These are phyloP conservation scores for Starmerella sp. DNA, from an alignment of 805 yeast genomes.

Conservation along the genomic window DNA sequence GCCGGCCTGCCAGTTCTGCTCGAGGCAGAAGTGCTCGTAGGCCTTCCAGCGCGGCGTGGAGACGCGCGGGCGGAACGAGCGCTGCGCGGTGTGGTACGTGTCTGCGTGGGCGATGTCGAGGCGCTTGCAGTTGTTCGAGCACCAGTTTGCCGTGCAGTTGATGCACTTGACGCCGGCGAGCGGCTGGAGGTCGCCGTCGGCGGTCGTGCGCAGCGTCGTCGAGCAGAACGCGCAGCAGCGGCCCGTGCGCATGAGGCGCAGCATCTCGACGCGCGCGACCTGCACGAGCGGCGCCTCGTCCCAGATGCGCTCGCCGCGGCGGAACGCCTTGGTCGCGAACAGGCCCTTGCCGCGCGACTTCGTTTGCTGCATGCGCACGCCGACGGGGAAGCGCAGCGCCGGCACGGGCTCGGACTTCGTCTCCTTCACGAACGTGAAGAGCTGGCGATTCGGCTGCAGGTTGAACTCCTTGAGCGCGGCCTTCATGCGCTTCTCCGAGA, in stretches of 20 bases:
- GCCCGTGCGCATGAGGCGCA: conserved; percentile 46
- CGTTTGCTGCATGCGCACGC: conserved; percentile 40
- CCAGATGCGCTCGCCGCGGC: conserved; percentile 47
- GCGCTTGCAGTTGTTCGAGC: conserved; percentile 50
- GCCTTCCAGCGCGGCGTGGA: conserved; percentile 35
- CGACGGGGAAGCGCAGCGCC: conserved; percentile 29
- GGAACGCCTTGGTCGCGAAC: conserved; percentile 39
- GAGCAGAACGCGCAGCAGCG: conserved; percentile 70
- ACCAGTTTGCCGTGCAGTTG: conserved; percentile 65
- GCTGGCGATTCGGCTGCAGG: conserved; percentile 35
- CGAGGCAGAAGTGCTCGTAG: conserved; percentile 50
- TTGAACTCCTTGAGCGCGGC: conserved; percentile 46
- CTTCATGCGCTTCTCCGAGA: conserved; percentile 49
- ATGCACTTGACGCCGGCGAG: conserved; percentile 32
- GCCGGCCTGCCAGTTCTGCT: conserved; percentile 57
- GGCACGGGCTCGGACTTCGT: conserved; percentile 44
- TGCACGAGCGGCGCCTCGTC: conserved; percentile 50
- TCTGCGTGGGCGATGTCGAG: conserved; percentile 42
- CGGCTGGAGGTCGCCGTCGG: conserved; percentile 23
- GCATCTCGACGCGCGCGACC: conserved; percentile 57
- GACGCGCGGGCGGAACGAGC: conserved; percentile 27
- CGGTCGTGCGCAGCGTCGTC: conserved; percentile 32
- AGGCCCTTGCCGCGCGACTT: conserved; percentile 51
- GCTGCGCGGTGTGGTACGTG: conserved; percentile 43
- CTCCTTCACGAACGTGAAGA: conserved; percentile 41